A percentile compares a stretch with the other conserved stretches of the same genome.
phyloP scores from a whole-genome alignment of 2,329 filamentous ascomycete genomes.

The Leptoxyphium fumago region DNA sequence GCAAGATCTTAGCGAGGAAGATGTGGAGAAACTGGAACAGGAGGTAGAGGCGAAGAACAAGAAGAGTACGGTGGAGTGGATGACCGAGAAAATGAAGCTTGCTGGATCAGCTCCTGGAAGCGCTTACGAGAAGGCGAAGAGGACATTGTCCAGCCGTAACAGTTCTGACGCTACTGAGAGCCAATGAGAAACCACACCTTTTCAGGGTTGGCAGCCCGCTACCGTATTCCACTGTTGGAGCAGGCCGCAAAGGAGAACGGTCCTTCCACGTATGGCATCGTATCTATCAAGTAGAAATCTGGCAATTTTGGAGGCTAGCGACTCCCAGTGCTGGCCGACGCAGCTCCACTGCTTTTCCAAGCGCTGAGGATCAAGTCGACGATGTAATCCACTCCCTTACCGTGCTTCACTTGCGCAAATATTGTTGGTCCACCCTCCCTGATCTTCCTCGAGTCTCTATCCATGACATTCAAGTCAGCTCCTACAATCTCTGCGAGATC shows the following conservation, averaged over 20 bases:
- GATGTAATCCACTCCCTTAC: conserved; percentile 71
- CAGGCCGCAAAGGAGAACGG: background rate
- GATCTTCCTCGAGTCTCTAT: conserved; percentile 86
- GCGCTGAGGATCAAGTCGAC: conserved; percentile 77
- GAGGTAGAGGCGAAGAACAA: conserved; percentile 28
- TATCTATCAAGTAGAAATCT: background rate
- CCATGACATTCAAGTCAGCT: conserved; percentile 85
- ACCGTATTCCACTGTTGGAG: too few species aligned
- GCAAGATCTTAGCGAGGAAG: conserved; percentile 16
- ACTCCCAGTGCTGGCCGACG: background rate
- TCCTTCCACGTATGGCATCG: background rate
- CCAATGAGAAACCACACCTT: too few species aligned
- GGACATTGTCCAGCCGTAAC: background rate
- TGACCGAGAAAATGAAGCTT: conserved; percentile 25
- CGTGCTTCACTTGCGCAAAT: conserved; percentile 94
- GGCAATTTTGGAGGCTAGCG: too few species aligned
- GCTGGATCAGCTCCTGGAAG: conserved; percentile 14
- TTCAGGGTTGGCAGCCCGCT: too few species aligned
- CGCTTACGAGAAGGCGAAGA: conserved; percentile 9
- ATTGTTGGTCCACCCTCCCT: conserved; percentile 87
- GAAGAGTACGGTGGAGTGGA: conserved; percentile 28
- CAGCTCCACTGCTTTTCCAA: conserved; percentile 79
- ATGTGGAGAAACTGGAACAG: conserved; percentile 6
- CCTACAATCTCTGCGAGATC: conserved; percentile 83
- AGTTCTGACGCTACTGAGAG: too few species aligned